phyloP scores from a whole-genome alignment of 225 moss, liverwort and hornwort genomes.

The Straminergon stramineum region DNA sequence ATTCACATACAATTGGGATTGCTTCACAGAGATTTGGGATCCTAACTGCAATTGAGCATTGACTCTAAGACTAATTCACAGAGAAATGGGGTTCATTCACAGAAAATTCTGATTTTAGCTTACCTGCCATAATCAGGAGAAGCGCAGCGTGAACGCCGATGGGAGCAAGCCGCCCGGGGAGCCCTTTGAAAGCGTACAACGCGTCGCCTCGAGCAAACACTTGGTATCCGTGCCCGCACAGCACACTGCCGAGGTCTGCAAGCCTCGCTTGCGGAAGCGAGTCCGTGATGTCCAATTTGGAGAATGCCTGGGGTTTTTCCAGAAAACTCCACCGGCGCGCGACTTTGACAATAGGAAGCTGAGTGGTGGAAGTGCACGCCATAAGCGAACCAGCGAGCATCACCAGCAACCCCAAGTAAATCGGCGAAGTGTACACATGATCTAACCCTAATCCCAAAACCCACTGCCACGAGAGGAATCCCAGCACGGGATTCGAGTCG shows the following conservation, averaged over 20 bases:
- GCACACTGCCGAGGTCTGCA: conserved; percentile 65
- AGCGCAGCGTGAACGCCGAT: conserved; percentile 89
- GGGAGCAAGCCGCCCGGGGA: conserved; percentile 87
- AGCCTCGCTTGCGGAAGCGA: conserved; percentile 71
- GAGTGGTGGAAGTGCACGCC: conserved; percentile 77
- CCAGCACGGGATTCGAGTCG: conserved; percentile 65
- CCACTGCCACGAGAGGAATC: conserved; percentile 87
- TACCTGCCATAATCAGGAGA: conserved; percentile 79
- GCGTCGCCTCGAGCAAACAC: conserved; percentile 70
- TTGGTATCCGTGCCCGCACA: conserved; percentile 75
- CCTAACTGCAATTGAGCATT: not conserved
- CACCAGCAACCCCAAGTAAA: conserved; percentile 58
- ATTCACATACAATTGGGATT: not conserved
- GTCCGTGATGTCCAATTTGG: conserved; percentile 51
- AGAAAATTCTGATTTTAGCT: not conserved
- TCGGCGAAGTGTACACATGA: conserved; percentile 84
- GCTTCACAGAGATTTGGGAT: not conserved
- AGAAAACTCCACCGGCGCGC: conserved; percentile 92
- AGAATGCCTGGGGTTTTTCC: conserved; percentile 38
- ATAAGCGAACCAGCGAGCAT: conserved; percentile 74
- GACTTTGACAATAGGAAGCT: conserved; percentile 86
- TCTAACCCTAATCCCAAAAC: conserved; percentile 65
- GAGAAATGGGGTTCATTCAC: not conserved
- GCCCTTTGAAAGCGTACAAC: conserved; percentile 84
- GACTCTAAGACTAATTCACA: not conserved